A percentile compares a stretch with the other conserved stretches of the same genome.
Conservation (phyloP, 2,329 filamentous ascomycete species). For the Colletotrichum destructivum region DNA sequence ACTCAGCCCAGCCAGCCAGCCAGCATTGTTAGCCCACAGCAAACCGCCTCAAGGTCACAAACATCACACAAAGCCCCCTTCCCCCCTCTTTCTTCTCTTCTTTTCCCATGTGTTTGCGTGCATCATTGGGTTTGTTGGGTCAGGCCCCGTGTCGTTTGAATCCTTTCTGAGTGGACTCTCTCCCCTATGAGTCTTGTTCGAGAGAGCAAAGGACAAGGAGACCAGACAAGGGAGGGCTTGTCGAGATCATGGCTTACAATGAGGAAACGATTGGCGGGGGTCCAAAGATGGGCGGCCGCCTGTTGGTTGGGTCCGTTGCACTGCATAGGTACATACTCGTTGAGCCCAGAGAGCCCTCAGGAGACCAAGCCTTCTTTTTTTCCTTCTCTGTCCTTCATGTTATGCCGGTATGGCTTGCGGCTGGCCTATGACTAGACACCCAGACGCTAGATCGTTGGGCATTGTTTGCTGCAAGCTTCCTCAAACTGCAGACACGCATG, state of each 20-base stretch:
- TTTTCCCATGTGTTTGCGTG: background rate
- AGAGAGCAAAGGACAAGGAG: constrained; percentile 16
- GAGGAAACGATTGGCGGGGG: constrained; percentile 29
- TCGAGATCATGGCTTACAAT: constrained; percentile 6
- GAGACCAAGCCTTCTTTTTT: background rate
- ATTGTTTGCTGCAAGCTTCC: background rate
- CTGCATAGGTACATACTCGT: constrained; percentile 1
- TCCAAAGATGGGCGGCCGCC: background rate
- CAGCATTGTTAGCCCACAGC: background rate
- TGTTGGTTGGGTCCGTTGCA: constrained; percentile 14
- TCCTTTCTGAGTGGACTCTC: constrained; percentile 9
- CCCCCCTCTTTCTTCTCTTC: background rate
- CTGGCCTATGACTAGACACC: background rate
- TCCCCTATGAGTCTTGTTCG: background rate
- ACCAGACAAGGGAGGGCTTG: constrained; percentile 16
- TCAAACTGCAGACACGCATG: background rate
- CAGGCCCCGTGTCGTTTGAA: constrained; percentile 12
- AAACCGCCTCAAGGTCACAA: constrained; percentile 5
- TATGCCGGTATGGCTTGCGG: too few species aligned
- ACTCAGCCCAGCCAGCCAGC: constrained; percentile 10
- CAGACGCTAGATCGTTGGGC: constrained; percentile 2
- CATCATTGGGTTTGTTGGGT: background rate
- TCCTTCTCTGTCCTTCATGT: background rate
- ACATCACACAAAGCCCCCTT: constrained; percentile 26
- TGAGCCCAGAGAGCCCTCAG: constrained; percentile 1